phyloP scores from a whole-genome alignment of 2,329 filamentous ascomycete genomes.

The Trichoderma cornu-damae region DNA sequence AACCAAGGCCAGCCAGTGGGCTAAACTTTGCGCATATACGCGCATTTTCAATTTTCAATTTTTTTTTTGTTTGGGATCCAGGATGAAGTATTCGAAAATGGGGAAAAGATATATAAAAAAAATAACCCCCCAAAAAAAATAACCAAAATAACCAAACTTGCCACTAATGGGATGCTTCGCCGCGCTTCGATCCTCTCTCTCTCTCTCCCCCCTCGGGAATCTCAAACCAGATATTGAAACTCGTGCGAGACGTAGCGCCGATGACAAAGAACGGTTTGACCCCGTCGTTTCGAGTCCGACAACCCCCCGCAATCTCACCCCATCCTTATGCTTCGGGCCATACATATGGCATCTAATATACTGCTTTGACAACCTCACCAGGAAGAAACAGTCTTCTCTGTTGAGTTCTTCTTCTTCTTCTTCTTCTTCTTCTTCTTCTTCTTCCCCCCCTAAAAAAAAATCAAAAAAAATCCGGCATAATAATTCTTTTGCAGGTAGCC shows the following conservation, averaged over 20 bases:
- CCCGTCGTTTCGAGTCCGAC: background rate
- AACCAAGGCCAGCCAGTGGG: slow-evolving; percentile 10
- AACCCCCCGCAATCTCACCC: slow-evolving; percentile 1
- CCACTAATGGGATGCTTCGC: background rate
- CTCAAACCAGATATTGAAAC: slow-evolving; percentile 12
- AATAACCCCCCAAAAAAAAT: background rate
- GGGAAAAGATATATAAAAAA: background rate
- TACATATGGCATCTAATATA: background rate
- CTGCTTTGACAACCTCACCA: background rate
- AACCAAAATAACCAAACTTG: background rate
- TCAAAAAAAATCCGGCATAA: no score
- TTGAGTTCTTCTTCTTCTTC: no score
- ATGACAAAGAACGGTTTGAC: background rate
- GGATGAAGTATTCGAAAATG: no score
- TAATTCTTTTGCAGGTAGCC: background rate
- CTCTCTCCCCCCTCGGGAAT: no score
- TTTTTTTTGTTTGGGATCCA: no score
- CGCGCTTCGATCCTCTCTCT: background rate
- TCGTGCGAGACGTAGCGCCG: slow-evolving; percentile 6
- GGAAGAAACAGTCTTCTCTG: background rate
- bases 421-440: no score
- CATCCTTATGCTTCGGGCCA: background rate
- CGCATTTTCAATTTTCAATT: background rate
- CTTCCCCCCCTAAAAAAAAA: background rate
- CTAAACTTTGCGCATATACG: background rate